Base-by-base conservation (phyloP, 176 grass and related monocot genomes). In the Puya raimondii region DNA sequence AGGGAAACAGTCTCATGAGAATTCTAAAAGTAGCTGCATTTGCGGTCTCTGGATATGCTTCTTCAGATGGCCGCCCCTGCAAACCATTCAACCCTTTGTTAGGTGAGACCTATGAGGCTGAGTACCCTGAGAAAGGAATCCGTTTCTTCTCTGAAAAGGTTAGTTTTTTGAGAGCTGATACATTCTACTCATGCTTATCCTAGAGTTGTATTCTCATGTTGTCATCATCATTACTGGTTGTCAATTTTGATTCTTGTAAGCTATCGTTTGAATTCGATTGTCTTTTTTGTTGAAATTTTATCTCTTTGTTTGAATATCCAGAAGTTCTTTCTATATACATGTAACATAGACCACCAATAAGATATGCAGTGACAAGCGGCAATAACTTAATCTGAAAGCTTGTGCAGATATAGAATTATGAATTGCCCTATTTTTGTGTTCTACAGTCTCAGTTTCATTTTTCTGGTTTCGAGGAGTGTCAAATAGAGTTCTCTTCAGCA, bases 31-130 rank as follows among this genome's bases (percentile, higher is more conserved):
- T 87, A 76, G 85, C 85, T 69, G 80, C 80, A 57, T 87, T 87
- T 64, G 85, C 85, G 4, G 76, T 76, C 64, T 87, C 80, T 80
- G 80, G 85, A 50, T 87, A 80, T 82, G 80, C 85, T 68, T 87
- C 80, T 16, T 83, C 79, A 12, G 76, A 81, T 80, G 84, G 79
- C 8, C 85, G 85, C 11, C 72, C 66, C 56, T 82, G 80, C 80
- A 79, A 87, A 80, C 80, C 85, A 9, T 87, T 87, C 72, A 87
- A 83, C 66, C 85, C 80, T 51, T 63, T 87, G 64, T 51, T 87
- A 76, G 85, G 85, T 27, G 85, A 87, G 78, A 87, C 85, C 14
- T 83, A 87, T 64, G 85, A 87, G 76, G 80, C 85, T 64, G 80
- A 83, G 14, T 87, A 69, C 73, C 67, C 80, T 82, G 85, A 87